phyloP scores from a whole-genome alignment of 805 yeast genomes.

The Wickerhamiella alocasiicola region DNA sequence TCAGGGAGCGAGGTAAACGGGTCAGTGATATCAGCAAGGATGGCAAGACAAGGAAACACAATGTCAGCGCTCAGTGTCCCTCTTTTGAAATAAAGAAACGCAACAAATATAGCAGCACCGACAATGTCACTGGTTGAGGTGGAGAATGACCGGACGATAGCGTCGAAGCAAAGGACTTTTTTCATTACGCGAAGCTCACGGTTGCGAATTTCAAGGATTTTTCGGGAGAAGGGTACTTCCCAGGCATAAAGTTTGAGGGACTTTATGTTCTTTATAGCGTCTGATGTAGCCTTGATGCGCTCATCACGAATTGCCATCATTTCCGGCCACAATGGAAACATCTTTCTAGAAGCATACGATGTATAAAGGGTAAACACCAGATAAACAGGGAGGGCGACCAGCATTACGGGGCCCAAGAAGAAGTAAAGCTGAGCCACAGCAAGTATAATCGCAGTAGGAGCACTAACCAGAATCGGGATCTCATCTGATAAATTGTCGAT shows the following conservation, averaged over 20 bases:
- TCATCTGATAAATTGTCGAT: constrained; percentile 64
- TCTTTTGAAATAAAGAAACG: constrained; percentile 51
- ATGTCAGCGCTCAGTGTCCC: constrained; percentile 72
- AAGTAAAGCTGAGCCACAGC: constrained; percentile 62
- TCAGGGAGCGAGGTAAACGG: constrained; percentile 85
- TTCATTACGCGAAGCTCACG: constrained; percentile 66
- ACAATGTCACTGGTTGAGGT: constrained; percentile 77
- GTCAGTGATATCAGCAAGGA: constrained; percentile 62
- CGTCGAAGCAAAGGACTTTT: constrained; percentile 53
- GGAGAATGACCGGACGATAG: constrained; percentile 62
- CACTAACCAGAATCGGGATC: constrained; percentile 73
- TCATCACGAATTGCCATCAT: constrained; percentile 85
- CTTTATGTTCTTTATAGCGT: constrained; percentile 77
- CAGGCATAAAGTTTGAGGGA: constrained; percentile 90
- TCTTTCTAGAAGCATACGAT: constrained; percentile 44
- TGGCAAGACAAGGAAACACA: constrained; percentile 51
- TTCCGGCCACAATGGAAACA: constrained; percentile 52
- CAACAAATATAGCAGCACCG: constrained; percentile 74
- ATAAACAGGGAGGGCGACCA: constrained; percentile 76
- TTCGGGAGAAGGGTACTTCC: constrained; percentile 76
- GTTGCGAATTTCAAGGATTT: constrained; percentile 66
- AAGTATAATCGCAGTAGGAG: constrained; percentile 70
- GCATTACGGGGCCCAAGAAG: constrained; percentile 73
- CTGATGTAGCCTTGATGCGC: constrained; percentile 76
- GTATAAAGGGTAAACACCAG: constrained; percentile 65